A percentile compares a stretch with the other conserved stretches of the same genome.
These are phyloP conservation scores for Termitomyces eurrhizus DNA, from an alignment of 768 basidiomycete genomes.

Conservation along the genomic window DNA sequence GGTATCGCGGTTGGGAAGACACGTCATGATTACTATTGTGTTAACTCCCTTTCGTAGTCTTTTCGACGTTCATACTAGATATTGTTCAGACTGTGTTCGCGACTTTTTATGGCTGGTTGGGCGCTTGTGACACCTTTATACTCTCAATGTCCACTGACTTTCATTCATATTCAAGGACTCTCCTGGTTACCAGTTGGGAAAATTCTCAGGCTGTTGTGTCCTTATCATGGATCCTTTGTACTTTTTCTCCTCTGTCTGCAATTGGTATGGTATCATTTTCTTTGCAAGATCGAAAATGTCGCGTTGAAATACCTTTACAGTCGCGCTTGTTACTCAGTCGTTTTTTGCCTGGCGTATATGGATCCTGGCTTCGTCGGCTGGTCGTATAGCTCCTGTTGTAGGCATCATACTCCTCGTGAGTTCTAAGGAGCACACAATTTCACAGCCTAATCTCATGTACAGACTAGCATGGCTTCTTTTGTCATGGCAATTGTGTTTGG, in stretches of 20 bases:
- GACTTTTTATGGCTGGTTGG: not conserved
- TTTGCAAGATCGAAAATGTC: not conserved
- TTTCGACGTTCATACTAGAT: not conserved
- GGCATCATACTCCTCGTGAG: not conserved
- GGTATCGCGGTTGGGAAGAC: not conserved
- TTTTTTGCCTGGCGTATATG: conserved; percentile 5
- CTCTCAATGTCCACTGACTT: too few relatives aligned
- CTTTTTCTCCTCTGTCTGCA: not conserved
- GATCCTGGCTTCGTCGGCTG: not conserved
- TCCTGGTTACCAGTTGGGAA: too few relatives aligned
- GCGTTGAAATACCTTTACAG: not conserved
- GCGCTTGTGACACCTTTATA: not conserved
- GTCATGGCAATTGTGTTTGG: not conserved
- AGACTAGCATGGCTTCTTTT: not conserved
- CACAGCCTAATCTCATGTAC: not conserved
- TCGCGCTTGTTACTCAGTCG: not conserved
- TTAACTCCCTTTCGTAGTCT: not conserved
- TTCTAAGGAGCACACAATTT: not conserved
- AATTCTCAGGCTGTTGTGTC: too few relatives aligned
- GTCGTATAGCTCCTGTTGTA: not conserved
- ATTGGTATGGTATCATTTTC: not conserved
- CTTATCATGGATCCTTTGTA: too few relatives aligned
- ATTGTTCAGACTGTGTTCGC: not conserved
- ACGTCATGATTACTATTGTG: not conserved
- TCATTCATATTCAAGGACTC: too few relatives aligned